Percentiles rank a stretch among this genome's conserved stretches.
phyloP scores from a whole-genome alignment of 2,329 filamentous ascomycete species.

The Xylaria sp. region DNA sequence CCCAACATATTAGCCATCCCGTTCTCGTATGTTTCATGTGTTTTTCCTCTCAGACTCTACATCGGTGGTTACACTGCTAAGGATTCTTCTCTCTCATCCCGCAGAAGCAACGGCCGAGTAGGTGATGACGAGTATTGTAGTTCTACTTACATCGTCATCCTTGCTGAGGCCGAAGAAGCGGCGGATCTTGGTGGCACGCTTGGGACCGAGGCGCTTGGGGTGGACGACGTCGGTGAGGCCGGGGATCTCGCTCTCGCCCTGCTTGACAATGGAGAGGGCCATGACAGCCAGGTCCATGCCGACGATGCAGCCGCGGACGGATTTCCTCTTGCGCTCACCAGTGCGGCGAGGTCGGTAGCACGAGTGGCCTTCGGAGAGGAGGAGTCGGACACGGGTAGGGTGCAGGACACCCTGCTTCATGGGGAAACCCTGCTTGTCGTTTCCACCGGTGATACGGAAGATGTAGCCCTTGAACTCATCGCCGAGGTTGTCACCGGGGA shows the following conservation, averaged over 20 bases:
- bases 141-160: conserved; percentile 98
- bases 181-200: conserved; percentile 99
- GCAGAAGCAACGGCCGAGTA: conserved; percentile 65
- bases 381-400: conserved; percentile 96
- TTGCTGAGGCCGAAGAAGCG: conserved; percentile 99
- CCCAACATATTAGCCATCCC: conserved; percentile 54
- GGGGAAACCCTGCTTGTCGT: conserved; percentile 99
- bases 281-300: conserved; percentile 94
- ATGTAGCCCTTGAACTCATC: conserved; percentile 99
- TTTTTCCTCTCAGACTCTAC: conserved; percentile 51
- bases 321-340: conserved; percentile 99
- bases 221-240: conserved; percentile 97
- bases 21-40: conserved; percentile 32
- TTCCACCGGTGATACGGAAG: conserved; percentile 99
- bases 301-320: conserved; percentile 98
- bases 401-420: conserved; percentile 99
- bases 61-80: conserved; percentile 59
- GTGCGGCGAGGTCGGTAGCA: conserved; percentile 99
- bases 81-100: conserved; percentile 54
- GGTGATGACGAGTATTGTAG: conserved; percentile 74
- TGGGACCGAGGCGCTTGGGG: conserved; percentile 99
- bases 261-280: conserved; percentile 95
- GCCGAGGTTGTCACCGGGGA: conserved; percentile 92
- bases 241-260: conserved; percentile 93
- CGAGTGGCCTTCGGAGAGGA: conserved; percentile 95